These are phyloP conservation scores for Ulota crispa DNA, from an alignment of 225 moss, liverwort and hornwort species.

Conservation along the genomic window DNA sequence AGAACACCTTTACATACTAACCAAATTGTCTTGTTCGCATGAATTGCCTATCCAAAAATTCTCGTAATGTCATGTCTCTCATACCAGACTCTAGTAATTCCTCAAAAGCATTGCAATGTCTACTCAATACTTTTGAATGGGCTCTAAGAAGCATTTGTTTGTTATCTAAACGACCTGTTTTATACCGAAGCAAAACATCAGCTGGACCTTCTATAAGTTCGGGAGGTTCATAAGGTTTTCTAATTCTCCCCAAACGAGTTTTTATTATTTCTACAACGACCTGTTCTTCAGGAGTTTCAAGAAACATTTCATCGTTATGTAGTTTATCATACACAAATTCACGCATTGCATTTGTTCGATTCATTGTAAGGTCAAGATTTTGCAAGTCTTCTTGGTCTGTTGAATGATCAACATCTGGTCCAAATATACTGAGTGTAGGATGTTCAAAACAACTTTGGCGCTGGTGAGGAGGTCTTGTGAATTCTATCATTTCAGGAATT, in stretches of 20 bases:
- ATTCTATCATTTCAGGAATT: slow-evolving; percentile 32
- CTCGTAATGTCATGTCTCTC: slow-evolving; percentile 34
- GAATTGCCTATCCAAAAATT: slow-evolving; percentile 38
- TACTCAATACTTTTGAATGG: slow-evolving; percentile 23
- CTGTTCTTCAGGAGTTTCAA: background rate
- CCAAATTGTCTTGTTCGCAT: slow-evolving; percentile 39
- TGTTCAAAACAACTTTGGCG: slow-evolving; percentile 26
- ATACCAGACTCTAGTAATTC: slow-evolving; percentile 32
- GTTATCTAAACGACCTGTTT: background rate
- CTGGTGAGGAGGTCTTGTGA: slow-evolving; percentile 27
- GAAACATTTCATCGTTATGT: background rate
- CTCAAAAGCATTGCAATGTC: slow-evolving; percentile 45
- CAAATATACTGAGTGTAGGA: slow-evolving; percentile 32
- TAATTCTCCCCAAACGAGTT: slow-evolving; percentile 1
- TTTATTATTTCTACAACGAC: slow-evolving; percentile 41
- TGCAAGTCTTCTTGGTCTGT: slow-evolving; percentile 17
- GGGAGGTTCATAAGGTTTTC: slow-evolving; percentile 25
- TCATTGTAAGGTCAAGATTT: slow-evolving; percentile 22
- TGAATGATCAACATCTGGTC: slow-evolving; percentile 3
- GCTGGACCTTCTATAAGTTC: slow-evolving; percentile 13
- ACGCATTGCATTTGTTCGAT: background rate
- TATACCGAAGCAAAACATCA: slow-evolving; percentile 36
- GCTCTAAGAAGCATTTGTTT: slow-evolving; percentile 36
- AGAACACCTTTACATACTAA: background rate
- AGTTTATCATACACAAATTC: background rate